Conservation (phyloP, 805 yeast genomes). For the Wickerhamomyces silvicola region DNA sequence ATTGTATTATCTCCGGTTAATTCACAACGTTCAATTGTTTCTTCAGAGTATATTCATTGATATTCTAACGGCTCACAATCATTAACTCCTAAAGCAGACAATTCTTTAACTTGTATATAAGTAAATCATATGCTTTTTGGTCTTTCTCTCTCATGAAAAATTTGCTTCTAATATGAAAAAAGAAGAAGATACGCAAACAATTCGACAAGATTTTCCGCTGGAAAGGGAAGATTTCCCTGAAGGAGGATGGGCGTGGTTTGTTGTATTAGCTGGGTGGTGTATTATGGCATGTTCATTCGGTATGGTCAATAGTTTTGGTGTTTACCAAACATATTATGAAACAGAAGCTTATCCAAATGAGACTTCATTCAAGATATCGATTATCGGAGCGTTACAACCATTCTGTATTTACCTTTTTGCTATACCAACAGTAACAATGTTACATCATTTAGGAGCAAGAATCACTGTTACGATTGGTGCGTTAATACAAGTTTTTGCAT, state of each 20-base stretch:
- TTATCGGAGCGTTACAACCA: constrained; percentile 50
- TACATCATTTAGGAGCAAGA: constrained; percentile 37
- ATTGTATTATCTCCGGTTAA: too few species aligned
- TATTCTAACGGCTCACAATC: too few species aligned
- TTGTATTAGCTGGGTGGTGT: constrained; percentile 42
- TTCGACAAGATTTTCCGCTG: too few species aligned
- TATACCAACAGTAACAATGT: constrained; percentile 37
- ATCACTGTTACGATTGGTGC: constrained; percentile 36
- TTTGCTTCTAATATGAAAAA: too few species aligned
- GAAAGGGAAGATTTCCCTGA: constrained; percentile 41
- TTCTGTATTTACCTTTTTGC: constrained; percentile 41
- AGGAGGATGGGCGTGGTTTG: constrained; percentile 49
- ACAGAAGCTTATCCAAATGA: constrained; percentile 33
- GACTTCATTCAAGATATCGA: constrained; percentile 39
- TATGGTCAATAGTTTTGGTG: constrained; percentile 51
- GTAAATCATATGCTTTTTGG: too few species aligned
- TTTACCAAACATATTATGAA: constrained; percentile 47
- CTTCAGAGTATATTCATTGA: too few species aligned
- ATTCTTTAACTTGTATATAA: too few species aligned
- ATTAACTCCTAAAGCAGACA: too few species aligned
- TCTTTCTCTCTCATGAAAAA: too few species aligned
- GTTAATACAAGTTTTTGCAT: constrained; percentile 34
- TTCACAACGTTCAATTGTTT: too few species aligned
- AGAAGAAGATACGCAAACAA: too few species aligned
- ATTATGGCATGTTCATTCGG: constrained; percentile 49